Evolutionary conservation across 345 rosid genomes (phyloP).

Genomic region (Syzygium jambos): DNA sequence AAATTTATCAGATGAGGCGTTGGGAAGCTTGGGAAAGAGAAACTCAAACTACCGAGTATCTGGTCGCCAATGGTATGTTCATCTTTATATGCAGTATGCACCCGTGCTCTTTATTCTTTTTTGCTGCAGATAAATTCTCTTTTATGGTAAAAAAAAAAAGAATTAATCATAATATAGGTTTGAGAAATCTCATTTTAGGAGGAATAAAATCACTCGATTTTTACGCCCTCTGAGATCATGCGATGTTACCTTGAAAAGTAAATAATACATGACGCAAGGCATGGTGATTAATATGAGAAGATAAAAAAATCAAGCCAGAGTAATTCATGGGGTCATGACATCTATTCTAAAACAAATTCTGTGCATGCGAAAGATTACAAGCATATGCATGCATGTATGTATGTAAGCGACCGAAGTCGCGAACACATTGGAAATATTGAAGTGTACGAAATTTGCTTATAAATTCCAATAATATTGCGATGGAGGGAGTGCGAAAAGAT

Average conservation of each 20-base stretch:
- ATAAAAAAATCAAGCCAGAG: neutral
- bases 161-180: neutral
- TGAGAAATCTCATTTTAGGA: neutral
- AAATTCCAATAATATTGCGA: neutral
- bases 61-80: slow-evolving; percentile 37
- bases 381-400: neutral
- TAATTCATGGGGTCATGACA: neutral
- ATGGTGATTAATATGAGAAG: accelerated
- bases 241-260: neutral
- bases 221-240: neutral
- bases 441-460: neutral
- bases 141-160: neutral
- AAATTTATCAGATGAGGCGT: slow-evolving; percentile 39
- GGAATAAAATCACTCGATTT: neutral
- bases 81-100: neutral
- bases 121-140: neutral
- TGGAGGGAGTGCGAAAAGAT: neutral
- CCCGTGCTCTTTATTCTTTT: neutral
- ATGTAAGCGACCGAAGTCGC: neutral
- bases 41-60: slow-evolving; percentile 53
- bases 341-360: neutral
- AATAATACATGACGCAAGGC: neutral
- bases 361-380: neutral
- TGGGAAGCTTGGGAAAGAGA: slow-evolving; percentile 77
- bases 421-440: neutral